Conservation (phyloP, 805 yeast species). For the Candida broadrunensis region DNA sequence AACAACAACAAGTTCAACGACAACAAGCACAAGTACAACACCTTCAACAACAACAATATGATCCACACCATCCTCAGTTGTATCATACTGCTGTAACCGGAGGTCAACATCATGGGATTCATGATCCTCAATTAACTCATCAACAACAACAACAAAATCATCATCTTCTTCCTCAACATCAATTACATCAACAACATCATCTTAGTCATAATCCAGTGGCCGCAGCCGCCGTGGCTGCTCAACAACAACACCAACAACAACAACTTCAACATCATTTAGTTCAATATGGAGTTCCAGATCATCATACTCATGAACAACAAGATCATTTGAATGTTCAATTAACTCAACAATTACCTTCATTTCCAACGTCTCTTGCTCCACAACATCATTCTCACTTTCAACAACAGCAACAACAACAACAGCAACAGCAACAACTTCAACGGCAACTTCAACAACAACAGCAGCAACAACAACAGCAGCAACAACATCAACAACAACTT, state of each 20-base stretch:
- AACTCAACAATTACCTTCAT: conserved; percentile 6
- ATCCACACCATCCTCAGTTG: conserved; percentile 2
- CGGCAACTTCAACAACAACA: conserved; percentile 6
- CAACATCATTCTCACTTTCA: conserved; percentile 2
- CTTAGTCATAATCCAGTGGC: background rate
- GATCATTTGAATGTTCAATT: conserved; percentile 4
- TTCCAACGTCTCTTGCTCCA: conserved; percentile 9
- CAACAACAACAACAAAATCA: conserved; percentile 5
- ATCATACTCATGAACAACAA: conserved; percentile 1
- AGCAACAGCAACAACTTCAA: conserved; percentile 8
- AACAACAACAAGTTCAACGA: conserved; percentile 2
- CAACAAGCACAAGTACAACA: conserved; percentile 8
- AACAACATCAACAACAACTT: conserved; percentile 5
- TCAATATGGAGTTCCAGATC: conserved; percentile 8
- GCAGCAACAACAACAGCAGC: conserved; percentile 7
- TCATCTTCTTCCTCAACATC: conserved; percentile 1
- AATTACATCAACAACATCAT: conserved; percentile 2
- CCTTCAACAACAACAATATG: conserved; percentile 3
- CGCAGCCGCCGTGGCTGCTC: background rate
- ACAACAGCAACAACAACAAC: conserved; percentile 8
- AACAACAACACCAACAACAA: conserved; percentile 5
- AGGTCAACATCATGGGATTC: conserved; percentile 2
- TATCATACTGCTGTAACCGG: conserved; percentile 1
- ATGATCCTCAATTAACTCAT: conserved; percentile 5
- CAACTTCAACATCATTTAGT: conserved; percentile 11